Conservation (phyloP, 1,284 basidiomycete genomes). For the Ceratobasidium sp. region DNA sequence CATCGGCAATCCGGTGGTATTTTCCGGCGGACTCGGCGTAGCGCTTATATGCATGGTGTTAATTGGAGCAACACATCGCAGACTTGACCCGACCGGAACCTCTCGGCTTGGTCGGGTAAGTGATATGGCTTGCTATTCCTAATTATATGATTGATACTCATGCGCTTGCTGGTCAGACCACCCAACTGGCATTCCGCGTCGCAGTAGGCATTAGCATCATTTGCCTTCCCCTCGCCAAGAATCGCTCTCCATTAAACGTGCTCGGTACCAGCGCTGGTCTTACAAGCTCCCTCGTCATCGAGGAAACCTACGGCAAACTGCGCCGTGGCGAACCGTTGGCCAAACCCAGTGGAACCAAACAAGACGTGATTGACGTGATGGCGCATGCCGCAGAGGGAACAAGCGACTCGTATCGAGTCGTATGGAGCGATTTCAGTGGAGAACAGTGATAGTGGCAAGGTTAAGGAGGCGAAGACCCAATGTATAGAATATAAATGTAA, state of each 20-base stretch:
- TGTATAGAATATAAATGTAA: too few species aligned
- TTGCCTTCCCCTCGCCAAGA: constrained; percentile 48
- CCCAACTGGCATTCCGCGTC: constrained; percentile 47
- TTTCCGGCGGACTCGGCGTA: constrained; percentile 54
- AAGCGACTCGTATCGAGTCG: too few species aligned
- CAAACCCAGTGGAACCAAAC: constrained; percentile 19
- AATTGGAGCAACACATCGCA: constrained; percentile 56
- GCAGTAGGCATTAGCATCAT: constrained; percentile 46
- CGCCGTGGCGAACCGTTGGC: constrained; percentile 26
- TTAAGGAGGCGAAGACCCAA: too few species aligned
- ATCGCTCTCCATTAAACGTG: constrained; percentile 46
- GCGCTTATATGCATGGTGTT: constrained; percentile 55
- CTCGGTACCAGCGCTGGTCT: constrained; percentile 47
- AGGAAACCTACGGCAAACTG: constrained; percentile 18
- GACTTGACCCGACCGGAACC: constrained; percentile 49
- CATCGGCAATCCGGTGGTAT: constrained; percentile 44
- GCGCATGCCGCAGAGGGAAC: too few species aligned
- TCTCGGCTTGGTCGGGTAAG: constrained; percentile 43
- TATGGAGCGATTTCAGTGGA: too few species aligned
- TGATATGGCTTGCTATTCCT: background rate
- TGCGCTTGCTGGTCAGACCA: constrained; percentile 21
- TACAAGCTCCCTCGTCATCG: constrained; percentile 38
- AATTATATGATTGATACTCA: background rate
- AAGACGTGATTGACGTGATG: background rate
- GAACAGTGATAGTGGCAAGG: too few species aligned